Evolutionary conservation across 1,139 yeast genomes (phyloP).

Genomic region (Protomyces lactucae-debilis): DNA sequence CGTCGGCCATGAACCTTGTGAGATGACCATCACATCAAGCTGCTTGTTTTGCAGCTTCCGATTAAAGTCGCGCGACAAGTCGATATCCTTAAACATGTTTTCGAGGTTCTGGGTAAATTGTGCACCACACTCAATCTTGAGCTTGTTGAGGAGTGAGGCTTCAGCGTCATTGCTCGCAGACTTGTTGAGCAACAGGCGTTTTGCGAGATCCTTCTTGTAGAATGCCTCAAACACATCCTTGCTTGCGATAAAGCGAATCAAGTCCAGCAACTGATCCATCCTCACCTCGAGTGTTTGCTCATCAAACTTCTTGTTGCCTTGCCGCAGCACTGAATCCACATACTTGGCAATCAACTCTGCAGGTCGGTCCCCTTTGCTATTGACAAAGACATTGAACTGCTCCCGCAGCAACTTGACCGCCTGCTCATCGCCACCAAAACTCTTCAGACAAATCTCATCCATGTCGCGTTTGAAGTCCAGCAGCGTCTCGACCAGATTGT

Average conservation of each 20-base stretch:
- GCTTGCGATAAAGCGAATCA: conserved; percentile 39
- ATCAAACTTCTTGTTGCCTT: conserved; percentile 32
- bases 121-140: conserved; percentile 40
- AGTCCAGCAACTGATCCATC: conserved; percentile 33
- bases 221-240: conserved; percentile 40
- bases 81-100: conserved; percentile 42
- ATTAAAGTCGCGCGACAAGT: conserved; percentile 34
- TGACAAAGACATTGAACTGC: conserved; percentile 35
- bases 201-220: conserved; percentile 42
- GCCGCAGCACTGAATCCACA: conserved; percentile 38
- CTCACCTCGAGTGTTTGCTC: conserved; percentile 33
- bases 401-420: conserved; percentile 33
- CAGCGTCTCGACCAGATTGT: conserved; percentile 31
- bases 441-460: conserved; percentile 28
- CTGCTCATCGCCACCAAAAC: conserved; percentile 30
- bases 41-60: conserved; percentile 29
- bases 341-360: conserved; percentile 42
- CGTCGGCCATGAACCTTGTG: conserved; percentile 40
- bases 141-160: conserved; percentile 35
- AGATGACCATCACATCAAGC: conserved; percentile 37
- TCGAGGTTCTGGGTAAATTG: conserved; percentile 37
- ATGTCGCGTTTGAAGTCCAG: conserved; percentile 32
- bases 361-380: conserved; percentile 32
- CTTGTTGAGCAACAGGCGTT: conserved; percentile 39
- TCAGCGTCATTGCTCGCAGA: conserved; percentile 37